Conservation (phyloP, 2,329 filamentous ascomycete genomes). For the Colletotrichum euphorbiae region DNA sequence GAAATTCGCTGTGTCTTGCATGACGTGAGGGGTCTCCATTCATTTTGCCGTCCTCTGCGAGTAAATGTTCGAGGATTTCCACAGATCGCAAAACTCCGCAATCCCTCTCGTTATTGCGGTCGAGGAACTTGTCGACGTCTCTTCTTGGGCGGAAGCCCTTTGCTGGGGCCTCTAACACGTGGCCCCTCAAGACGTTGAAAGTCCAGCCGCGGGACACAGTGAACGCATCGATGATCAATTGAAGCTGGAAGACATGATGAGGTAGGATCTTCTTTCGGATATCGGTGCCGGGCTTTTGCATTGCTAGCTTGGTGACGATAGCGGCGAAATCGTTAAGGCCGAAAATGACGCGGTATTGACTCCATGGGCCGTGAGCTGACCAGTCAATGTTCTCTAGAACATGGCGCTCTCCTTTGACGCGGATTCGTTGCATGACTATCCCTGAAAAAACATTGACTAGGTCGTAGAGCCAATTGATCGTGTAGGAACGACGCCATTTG, state of each 20-base stretch:
- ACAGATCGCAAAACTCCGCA: background rate
- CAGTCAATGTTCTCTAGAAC: slow-evolving; percentile 15
- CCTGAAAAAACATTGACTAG: slow-evolving; percentile 59
- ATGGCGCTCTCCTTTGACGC: slow-evolving; percentile 48
- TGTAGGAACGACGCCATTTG: slow-evolving; percentile 60
- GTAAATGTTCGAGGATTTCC: background rate
- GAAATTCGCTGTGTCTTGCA: background rate
- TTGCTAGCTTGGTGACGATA: slow-evolving; percentile 56
- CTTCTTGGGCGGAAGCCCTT: slow-evolving; percentile 50
- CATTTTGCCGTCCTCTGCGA: background rate
- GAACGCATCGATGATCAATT: slow-evolving; percentile 62
- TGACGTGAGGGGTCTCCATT: background rate
- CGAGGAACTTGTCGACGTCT: slow-evolving; percentile 58
- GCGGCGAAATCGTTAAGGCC: slow-evolving; percentile 60
- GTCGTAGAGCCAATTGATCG: slow-evolving; percentile 65
- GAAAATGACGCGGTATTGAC: slow-evolving; percentile 49
- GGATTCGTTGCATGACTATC: slow-evolving; percentile 53
- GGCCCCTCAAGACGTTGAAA: slow-evolving; percentile 46
- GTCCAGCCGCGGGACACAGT: slow-evolving; percentile 58
- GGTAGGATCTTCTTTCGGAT: slow-evolving; percentile 56
- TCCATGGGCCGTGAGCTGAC: background rate
- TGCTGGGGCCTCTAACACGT: slow-evolving; percentile 51
- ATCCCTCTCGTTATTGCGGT: slow-evolving; percentile 48
- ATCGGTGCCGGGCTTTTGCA: slow-evolving; percentile 55
- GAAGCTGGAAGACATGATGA: slow-evolving; percentile 61